Conservation (phyloP, 1,139 yeast species). For the Zhuliangozyma parablackwelliae region DNA sequence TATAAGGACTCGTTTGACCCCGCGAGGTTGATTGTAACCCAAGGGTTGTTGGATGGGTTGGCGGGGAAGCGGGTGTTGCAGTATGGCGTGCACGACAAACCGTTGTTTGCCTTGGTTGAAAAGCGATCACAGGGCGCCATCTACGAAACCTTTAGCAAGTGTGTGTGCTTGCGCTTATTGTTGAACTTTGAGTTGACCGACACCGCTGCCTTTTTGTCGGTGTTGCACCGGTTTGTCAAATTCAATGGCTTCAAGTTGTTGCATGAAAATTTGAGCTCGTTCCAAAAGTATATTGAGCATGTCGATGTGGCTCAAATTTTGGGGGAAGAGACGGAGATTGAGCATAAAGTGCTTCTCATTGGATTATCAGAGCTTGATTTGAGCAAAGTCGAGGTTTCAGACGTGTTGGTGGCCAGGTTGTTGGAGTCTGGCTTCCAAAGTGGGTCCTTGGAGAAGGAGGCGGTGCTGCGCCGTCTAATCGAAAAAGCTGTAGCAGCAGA, state of each 20-base stretch:
- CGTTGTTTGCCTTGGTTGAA: constrained; percentile 46
- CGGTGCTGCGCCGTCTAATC: not conserved
- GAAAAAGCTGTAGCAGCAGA: too few species aligned
- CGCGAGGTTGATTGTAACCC: constrained; percentile 57
- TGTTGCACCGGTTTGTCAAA: constrained; percentile 38
- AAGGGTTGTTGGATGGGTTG: constrained; percentile 57
- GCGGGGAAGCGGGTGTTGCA: constrained; percentile 18
- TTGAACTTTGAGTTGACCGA: constrained; percentile 22
- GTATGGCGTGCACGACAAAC: constrained; percentile 26
- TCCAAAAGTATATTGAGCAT: constrained; percentile 7
- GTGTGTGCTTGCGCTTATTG: constrained; percentile 44
- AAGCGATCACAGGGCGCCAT: constrained; percentile 58
- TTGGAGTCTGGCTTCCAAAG: constrained; percentile 13
- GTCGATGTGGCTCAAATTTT: constrained; percentile 1
- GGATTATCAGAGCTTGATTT: constrained; percentile 1
- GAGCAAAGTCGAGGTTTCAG: not conserved
- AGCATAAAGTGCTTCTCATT: constrained; percentile 6
- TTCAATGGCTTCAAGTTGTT: constrained; percentile 36
- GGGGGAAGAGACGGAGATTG: constrained; percentile 1
- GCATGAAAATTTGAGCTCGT: constrained; percentile 25
- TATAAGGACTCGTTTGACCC: constrained; percentile 62
- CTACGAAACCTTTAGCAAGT: constrained; percentile 47
- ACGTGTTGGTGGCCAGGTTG: constrained; percentile 15
- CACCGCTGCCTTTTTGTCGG: constrained; percentile 20
- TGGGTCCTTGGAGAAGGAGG: constrained; percentile 1